A percentile compares a stretch with the other conserved stretches of the same genome.
These are phyloP conservation scores for Colletotrichum noveboracense DNA, from an alignment of 2,329 filamentous ascomycete genomes.

Conservation along the genomic window DNA sequence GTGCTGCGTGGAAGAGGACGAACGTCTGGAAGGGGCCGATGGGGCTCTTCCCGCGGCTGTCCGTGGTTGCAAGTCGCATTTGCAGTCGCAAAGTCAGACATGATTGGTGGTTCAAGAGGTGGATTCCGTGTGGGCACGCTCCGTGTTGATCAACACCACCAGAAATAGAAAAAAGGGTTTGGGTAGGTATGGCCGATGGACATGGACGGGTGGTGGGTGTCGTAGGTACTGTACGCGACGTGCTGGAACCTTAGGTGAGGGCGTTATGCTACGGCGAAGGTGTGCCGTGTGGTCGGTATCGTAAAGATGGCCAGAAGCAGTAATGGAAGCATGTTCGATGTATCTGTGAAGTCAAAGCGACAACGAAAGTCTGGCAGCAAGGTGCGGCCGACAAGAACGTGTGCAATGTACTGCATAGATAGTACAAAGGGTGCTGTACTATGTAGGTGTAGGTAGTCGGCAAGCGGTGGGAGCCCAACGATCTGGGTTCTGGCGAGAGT, in stretches of 20 bases:
- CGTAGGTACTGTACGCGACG: not conserved
- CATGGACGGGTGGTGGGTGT: not conserved
- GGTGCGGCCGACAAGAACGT: not conserved
- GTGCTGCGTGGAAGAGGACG: not conserved
- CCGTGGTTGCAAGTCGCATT: not conserved
- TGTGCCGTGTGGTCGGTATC: constrained; percentile 7
- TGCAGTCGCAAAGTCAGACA: not conserved
- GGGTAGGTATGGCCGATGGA: not conserved
- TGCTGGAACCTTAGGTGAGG: not conserved
- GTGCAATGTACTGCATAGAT: not conserved
- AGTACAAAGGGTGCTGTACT: not conserved
- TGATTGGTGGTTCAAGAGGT: not conserved
- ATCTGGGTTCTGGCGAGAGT: constrained; percentile 10
- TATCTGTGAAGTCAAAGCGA: constrained; percentile 12
- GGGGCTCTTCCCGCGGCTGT: not conserved
- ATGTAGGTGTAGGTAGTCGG: too few species aligned
- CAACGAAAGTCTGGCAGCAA: not conserved
- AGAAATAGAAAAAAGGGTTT: not conserved
- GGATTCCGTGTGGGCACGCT: not conserved
- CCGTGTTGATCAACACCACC: not conserved
- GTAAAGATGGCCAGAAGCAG: constrained; percentile 1
- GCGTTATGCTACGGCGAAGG: constrained; percentile 3
- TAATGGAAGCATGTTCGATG: constrained; percentile 11
- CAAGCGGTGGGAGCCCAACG: not conserved
- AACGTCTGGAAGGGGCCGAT: not conserved